Conservation (phyloP, 2,329 filamentous ascomycete genomes). For the Trichoderma harzianum region DNA sequence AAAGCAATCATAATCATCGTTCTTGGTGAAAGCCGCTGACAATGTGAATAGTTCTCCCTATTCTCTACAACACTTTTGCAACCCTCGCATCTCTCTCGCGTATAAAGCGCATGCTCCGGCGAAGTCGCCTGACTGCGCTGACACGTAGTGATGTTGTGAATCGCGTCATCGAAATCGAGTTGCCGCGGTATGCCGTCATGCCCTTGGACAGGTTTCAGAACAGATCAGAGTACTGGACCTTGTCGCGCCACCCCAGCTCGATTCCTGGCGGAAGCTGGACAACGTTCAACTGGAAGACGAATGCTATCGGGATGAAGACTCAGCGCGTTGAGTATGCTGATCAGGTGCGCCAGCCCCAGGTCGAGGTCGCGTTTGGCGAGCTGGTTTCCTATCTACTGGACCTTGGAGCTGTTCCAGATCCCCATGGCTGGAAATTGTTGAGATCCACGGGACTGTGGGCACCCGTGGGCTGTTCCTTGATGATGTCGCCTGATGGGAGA, state of each 20-base stretch:
- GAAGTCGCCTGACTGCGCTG: conserved; percentile 55
- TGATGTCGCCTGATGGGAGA: conserved; percentile 50
- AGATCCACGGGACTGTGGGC: conserved; percentile 59
- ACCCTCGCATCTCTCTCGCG: conserved; percentile 58
- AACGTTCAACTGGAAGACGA: conserved; percentile 63
- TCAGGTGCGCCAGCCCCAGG: conserved; percentile 52
- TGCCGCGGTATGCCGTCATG: conserved; percentile 61
- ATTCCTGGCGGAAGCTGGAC: conserved; percentile 63
- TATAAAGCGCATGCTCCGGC: conserved; percentile 56
- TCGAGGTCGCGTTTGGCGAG: conserved; percentile 55
- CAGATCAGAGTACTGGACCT: conserved; percentile 55
- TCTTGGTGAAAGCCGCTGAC: neutral
- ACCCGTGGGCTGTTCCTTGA: conserved; percentile 54
- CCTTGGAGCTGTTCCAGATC: conserved; percentile 58
- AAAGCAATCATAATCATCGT: neutral
- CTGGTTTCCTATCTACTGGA: conserved; percentile 61
- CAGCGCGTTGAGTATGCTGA: conserved; percentile 62
- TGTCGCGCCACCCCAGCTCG: conserved; percentile 47
- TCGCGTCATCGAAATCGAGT: conserved; percentile 62
- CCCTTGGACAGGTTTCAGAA: conserved; percentile 54
- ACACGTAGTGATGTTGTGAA: conserved; percentile 63
- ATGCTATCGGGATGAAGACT: conserved; percentile 58
- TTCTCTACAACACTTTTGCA: conserved; percentile 61
- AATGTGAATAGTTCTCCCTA: conserved; percentile 50
- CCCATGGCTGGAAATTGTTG: conserved; percentile 56